Evolutionary conservation across 202 grass and related monocot species (phyloP), one percentile per base, ranked within the genome.

Genomic region (Dendrocalamus latiflorus): DNA sequence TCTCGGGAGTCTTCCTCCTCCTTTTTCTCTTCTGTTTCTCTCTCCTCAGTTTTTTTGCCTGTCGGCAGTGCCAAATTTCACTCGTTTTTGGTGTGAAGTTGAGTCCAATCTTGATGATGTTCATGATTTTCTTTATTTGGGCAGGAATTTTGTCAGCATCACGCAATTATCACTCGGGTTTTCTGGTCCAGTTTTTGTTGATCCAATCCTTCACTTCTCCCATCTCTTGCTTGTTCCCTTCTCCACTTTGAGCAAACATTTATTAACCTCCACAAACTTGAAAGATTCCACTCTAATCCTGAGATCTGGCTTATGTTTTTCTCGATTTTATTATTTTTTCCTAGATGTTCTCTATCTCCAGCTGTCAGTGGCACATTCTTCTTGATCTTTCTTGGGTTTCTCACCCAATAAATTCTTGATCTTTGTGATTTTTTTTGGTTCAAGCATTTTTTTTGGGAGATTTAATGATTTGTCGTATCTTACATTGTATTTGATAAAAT

Each of bases 111-210:
- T 47, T 72, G 71, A 45, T 77, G 41, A 43, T 33, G 65, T 66
- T 90, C 53, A 51, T 83, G 67, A 53, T 86, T 33, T 88, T 68
- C 79, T 86, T 62, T 48, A 68, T 87, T 28, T 72, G 72, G 74
- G 72, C 70, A 83, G 82, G 74, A 88, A 75, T 60, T 76, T 65
- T 87, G 82, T 87, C 85, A 80, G 44, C 88, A 1, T 85, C 80
- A 69, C 34, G 34, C 72, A 51, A 53, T 82, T 83, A 70, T 58
- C 54, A 34, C 20, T 75, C 33, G 1, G 74, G 42, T 71, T 82
- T 66, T 80, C 72, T 80, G 36, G 41, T 51, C 75, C 58, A 67
- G 49, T n/a, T 71, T 80, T 81, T 68, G 59, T 66, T 88, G 36
- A 77, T 79, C 77, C 21, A 45, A 51, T 65, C 54, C 70, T 74